Evolutionary conservation across 148 eudicot species (phyloP).

Genomic region (Fagopyrum esculentum): DNA sequence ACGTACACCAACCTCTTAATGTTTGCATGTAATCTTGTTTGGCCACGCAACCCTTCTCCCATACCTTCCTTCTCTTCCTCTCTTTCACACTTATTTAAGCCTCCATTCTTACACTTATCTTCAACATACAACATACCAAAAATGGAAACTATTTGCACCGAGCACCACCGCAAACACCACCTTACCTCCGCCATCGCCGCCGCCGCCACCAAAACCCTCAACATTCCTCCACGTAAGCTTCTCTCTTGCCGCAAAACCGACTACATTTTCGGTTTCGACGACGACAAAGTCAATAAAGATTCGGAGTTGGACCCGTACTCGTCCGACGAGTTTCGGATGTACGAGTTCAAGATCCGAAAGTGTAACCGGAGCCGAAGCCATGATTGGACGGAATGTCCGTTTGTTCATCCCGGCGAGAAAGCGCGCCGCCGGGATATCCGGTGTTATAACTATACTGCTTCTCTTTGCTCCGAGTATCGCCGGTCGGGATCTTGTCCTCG

Average conservation of each 20-base stretch:
- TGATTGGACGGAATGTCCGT: slow-evolving; percentile 16
- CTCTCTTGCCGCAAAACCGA: not conserved
- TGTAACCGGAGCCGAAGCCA: slow-evolving; percentile 9
- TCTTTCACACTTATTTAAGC: not conserved
- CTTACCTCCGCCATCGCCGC: not conserved
- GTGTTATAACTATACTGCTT: not conserved
- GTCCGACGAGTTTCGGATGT: slow-evolving; percentile 1
- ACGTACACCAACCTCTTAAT: not conserved
- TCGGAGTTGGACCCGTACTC: not conserved
- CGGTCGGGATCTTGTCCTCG: not conserved
- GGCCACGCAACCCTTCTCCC: slow-evolving; percentile 8
- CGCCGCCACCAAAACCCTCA: not conserved
- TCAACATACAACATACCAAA: not conserved
- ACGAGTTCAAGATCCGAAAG: not conserved
- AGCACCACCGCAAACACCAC: not conserved
- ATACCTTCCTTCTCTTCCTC: not conserved
- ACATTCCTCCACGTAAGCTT: not conserved
- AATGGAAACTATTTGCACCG: slow-evolving; percentile 6
- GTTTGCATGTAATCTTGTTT: not conserved
- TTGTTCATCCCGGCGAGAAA: slow-evolving; percentile 14
- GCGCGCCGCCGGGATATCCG: slow-evolving; percentile 11
- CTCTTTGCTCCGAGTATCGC: not conserved
- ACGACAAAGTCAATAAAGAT: not conserved
- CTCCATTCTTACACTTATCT: not conserved
- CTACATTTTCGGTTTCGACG: too few relatives aligned